Evolutionary conservation across 495 filamentous ascomycete species (phyloP).

Genomic region (Pseudotulostoma volvatum): DNA sequence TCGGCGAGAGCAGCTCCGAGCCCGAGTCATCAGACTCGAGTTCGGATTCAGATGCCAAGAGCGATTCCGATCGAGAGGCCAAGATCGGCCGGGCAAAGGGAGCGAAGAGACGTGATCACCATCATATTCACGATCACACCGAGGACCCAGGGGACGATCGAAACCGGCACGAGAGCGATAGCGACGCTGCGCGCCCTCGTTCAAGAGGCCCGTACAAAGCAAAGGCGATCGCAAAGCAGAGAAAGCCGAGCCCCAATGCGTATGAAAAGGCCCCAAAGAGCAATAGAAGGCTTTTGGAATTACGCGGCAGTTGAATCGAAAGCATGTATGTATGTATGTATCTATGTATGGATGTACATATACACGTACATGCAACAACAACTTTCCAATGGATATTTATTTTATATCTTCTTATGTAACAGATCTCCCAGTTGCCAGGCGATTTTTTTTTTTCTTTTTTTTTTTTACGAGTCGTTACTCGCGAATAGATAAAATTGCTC

Average conservation of each 20-base stretch:
- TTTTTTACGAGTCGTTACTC: no score
- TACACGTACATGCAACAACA: no score
- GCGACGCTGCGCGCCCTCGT: not conserved
- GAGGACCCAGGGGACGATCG: slow-evolving; percentile 22
- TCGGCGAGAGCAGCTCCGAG: slow-evolving; percentile 76
- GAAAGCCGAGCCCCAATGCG: slow-evolving; percentile 72
- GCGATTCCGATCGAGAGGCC: slow-evolving; percentile 29
- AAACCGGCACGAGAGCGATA: not conserved
- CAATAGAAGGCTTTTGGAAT: no score
- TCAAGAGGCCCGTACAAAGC: slow-evolving; percentile 11
- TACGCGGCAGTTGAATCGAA: no score
- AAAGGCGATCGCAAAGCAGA: slow-evolving; percentile 18
- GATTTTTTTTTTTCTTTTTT: no score
- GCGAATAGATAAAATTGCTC: no score
- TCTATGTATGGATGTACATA: no score
- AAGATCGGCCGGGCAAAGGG: slow-evolving; percentile 9
- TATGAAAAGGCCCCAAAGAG: slow-evolving; percentile 80
- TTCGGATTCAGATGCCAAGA: slow-evolving; percentile 41
- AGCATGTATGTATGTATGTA: no score
- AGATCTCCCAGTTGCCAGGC: no score
- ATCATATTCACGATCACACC: slow-evolving; percentile 20
- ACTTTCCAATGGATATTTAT: no score
- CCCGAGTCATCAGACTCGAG: slow-evolving; percentile 38
- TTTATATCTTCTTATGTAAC: no score
- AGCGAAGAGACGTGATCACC: slow-evolving; percentile 10